These are phyloP conservation scores for Aspergillus cristatus DNA, from an alignment of 495 filamentous ascomycete species.

Conservation along the genomic window DNA sequence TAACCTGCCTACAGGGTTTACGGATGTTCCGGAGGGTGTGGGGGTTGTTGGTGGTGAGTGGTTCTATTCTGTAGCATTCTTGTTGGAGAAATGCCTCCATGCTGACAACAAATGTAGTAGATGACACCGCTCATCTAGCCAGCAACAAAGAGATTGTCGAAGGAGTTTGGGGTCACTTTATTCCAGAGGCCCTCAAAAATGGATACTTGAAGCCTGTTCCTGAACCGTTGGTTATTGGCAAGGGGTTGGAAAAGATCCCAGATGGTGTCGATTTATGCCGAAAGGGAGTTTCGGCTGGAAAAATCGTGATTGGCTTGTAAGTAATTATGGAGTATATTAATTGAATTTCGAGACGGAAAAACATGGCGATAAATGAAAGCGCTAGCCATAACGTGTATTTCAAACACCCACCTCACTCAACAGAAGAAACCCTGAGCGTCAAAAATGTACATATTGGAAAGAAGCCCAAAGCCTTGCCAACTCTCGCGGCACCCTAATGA, in stretches of 20 bases:
- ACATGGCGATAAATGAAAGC: no score
- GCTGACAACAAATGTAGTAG: no score
- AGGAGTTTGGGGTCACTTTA: slow-evolving; percentile 21
- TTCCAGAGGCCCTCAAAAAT: slow-evolving; percentile 21
- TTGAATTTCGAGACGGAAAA: no score
- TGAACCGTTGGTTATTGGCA: slow-evolving; percentile 24
- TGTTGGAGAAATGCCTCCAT: no score
- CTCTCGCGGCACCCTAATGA: no score
- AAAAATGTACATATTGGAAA: no score
- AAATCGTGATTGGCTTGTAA: slow-evolving; percentile 27
- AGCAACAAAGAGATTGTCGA: slow-evolving; percentile 6
- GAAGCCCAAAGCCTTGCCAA: no score
- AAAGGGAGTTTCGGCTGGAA: slow-evolving; percentile 33
- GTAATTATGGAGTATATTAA: not conserved
- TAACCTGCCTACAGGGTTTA: not conserved
- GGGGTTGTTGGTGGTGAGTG: slow-evolving; percentile 2
- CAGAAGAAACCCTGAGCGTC: no score
- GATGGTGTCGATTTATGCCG: slow-evolving; percentile 24
- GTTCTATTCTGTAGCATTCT: no score
- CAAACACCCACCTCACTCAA: no score
- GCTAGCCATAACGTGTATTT: no score
- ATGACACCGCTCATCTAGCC: not conserved
- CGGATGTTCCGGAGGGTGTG: not conserved
- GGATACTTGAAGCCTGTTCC: slow-evolving; percentile 23
- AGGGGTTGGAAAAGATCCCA: slow-evolving; percentile 33